These are phyloP conservation scores for Lathyrus tuberosus DNA, from an alignment of 306 rosid species.

Conservation along the genomic window DNA sequence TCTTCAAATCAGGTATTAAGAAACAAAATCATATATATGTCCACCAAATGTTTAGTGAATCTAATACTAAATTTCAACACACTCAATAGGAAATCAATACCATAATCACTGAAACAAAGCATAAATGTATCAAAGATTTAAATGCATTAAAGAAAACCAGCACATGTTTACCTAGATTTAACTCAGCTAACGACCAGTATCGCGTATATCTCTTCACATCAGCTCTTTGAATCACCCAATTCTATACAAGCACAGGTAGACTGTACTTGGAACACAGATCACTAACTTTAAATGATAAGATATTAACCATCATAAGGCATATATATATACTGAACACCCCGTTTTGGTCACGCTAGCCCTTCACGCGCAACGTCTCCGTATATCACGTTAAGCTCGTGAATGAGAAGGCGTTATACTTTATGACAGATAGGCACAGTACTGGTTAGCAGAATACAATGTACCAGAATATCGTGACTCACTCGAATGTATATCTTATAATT, in stretches of 20 bases:
- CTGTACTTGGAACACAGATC: neutral
- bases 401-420: conserved; percentile 19
- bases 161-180: conserved; percentile 23
- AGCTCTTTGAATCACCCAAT: neutral
- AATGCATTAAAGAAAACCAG: conserved; percentile 14
- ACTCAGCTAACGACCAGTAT: conserved; percentile 23
- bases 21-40: neutral
- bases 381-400: conserved; percentile 22
- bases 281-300: no score
- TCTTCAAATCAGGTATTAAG: neutral
- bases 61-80: conserved; percentile 1
- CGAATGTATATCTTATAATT: neutral
- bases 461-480: conserved; percentile 2
- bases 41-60: neutral
- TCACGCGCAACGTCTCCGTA: conserved; percentile 10
- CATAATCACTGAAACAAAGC: conserved; percentile 8
- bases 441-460: neutral
- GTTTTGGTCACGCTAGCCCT: conserved; percentile 1
- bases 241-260: neutral
- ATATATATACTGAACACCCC: neutral
- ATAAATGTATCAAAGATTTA: conserved; percentile 11
- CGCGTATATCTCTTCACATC: conserved; percentile 1
- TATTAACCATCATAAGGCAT: no score
- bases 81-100: neutral
- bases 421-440: neutral